These are phyloP conservation scores for Fistulina hepatica DNA, from an alignment of 1,284 basidiomycete genomes.

Conservation along the genomic window DNA sequence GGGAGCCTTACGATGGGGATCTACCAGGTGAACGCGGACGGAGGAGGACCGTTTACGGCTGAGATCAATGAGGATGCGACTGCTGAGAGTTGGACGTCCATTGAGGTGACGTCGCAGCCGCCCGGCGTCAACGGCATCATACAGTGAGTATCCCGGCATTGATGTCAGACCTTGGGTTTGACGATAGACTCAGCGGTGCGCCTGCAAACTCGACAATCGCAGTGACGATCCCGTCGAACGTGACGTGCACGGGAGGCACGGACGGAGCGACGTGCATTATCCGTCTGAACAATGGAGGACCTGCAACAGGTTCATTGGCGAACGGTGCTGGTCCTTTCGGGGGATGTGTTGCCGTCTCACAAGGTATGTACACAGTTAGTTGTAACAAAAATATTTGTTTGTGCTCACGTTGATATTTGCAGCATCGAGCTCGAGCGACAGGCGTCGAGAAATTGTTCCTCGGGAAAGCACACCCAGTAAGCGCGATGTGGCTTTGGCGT, in stretches of 20 bases:
- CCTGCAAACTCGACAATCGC: conserved; percentile 15
- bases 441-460: no score
- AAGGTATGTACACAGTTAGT: conserved; percentile 6
- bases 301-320: conserved; percentile 12
- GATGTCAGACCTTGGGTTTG: background rate
- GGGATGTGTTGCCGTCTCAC: conserved; percentile 15
- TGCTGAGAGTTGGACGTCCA: conserved; percentile 13
- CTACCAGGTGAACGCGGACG: conserved; percentile 18
- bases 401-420: background rate
- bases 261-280: conserved; percentile 13
- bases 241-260: conserved; percentile 16
- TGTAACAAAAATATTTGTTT: background rate
- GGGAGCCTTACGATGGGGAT: conserved; percentile 12
- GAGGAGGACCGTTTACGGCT: conserved; percentile 16
- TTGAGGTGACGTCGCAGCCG: conserved; percentile 13
- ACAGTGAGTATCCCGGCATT: conserved; percentile 6
- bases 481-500: no score
- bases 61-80: conserved; percentile 17
- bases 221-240: conserved; percentile 11
- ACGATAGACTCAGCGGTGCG: conserved; percentile 11
- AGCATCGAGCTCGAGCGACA: conserved; percentile 1
- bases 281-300: conserved; percentile 17
- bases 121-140: conserved; percentile 14
- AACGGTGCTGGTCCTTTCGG: conserved; percentile 19
- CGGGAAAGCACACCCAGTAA: no score